These are phyloP conservation scores for Durusdinium trenchii DNA, from an alignment of 73 alveolate genomes.

Conservation along the genomic window DNA sequence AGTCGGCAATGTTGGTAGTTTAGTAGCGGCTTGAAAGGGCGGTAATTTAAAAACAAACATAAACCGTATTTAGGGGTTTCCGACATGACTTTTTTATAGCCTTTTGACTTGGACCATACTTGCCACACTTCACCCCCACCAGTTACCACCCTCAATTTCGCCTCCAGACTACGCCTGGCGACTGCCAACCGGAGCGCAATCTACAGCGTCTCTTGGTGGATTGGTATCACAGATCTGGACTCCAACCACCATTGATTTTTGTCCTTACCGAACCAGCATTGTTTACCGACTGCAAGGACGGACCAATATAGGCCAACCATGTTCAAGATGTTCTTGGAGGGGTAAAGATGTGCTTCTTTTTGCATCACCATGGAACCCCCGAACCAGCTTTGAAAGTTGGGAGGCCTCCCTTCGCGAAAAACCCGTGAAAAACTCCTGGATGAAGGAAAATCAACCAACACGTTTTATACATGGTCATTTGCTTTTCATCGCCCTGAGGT, in stretches of 20 bases:
- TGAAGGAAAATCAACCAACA: not conserved
- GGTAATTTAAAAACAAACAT: too few species aligned
- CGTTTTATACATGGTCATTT: not conserved
- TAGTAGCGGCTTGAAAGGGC: too few species aligned
- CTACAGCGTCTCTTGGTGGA: slow-evolving; percentile 4
- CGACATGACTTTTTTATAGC: too few species aligned
- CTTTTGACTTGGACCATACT: not conserved
- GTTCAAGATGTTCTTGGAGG: too few species aligned
- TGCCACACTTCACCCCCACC: not conserved
- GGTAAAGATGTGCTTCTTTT: not conserved
- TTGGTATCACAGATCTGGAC: too few species aligned
- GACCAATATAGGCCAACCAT: too few species aligned
- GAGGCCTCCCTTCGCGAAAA: not conserved
- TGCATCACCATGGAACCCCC: not conserved
- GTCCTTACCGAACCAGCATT: too few species aligned
- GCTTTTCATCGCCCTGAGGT: not conserved
- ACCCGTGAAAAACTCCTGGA: not conserved
- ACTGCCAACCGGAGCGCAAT: slow-evolving; percentile 82
- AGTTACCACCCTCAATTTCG: not conserved
- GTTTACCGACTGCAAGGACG: too few species aligned
- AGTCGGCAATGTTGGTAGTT: too few species aligned
- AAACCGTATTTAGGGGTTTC: too few species aligned
- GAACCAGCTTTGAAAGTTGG: not conserved
- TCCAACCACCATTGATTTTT: too few species aligned
- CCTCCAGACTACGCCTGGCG: slow-evolving; percentile 52